Conservation (phyloP, 352 stramenopile genomes). For the Pythium inflatum region DNA sequence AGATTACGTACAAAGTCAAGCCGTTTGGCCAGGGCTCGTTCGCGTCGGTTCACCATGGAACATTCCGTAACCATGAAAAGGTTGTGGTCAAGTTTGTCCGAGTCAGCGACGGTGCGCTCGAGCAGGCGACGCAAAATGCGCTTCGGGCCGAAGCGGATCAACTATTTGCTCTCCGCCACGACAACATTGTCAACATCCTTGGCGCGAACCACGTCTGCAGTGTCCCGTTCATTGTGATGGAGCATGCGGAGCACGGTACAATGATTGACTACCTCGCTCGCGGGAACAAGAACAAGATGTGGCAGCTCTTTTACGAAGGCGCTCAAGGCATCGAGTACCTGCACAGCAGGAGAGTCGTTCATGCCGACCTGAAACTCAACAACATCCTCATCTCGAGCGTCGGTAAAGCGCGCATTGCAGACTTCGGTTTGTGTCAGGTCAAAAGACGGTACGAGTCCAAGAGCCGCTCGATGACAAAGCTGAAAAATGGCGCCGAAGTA, state of each 20-base stretch:
- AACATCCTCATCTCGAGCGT: conserved; percentile 42
- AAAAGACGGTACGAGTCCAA: neutral
- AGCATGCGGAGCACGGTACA: neutral
- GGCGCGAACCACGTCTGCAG: neutral
- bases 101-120: too few relatives aligned
- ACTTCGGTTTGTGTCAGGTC: conserved; percentile 37
- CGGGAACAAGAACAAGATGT: neutral
- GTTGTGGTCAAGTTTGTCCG: too few relatives aligned
- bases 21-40: too few relatives aligned
- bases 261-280: neutral
- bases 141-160: neutral
- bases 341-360: conserved; percentile 40
- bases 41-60: too few relatives aligned
- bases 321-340: conserved; percentile 20
- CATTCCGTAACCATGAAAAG: too few relatives aligned
- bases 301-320: neutral
- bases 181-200: neutral
- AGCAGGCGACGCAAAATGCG: too few relatives aligned
- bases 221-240: neutral
- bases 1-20: too few relatives aligned
- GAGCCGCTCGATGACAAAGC: neutral
- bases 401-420: conserved; percentile 35
- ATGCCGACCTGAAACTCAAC: conserved; percentile 72
- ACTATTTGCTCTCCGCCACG: neutral
- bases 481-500: neutral